Base-by-base conservation (phyloP, 768 basidiomycete genomes). In the Russula brevipes region DNA sequence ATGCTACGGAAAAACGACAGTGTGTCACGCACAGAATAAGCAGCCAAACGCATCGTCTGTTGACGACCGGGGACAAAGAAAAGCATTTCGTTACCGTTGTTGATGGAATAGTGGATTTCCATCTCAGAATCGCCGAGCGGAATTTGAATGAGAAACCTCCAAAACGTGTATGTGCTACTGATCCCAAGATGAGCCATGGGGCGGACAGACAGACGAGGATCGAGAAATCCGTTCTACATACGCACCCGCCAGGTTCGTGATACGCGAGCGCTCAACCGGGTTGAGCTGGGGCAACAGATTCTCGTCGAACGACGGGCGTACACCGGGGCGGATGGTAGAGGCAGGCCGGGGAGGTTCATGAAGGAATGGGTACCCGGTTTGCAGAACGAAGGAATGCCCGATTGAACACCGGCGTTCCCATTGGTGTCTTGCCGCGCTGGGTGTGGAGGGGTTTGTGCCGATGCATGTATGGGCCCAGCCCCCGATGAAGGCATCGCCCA, bases 31-130 rank as follows among this genome's bases (percentile, higher is more conserved):
- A 92, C 91, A 33, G 90, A 93, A 75, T 96, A 85, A 14, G 89
- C 82, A 16, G 94, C 93, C 88, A 90, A 92, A 65, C 91, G 82
- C 85, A 98, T 87, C 70, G 97, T 93, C 73, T 94, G 87, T 19
- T 78, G 76, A 12, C 80, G 72, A 0, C 85, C 92, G 0, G 97
- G 95, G 14, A 98, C 87, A 72, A 82, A 85, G 73, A 99, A 99
- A 41, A 83, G 81, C 54, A 92, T 77, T 63, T 82, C 80, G 54
- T 88, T 84, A 3, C 94, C 89, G 10, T 82, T 76, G 72, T 98
- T 98, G 69, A 99, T 79, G 57, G 81, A 81, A 74, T 99, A 99
- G 59, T 76, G 79, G 56, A 98, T 80, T 54, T 79, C 76, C 81
- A 94, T 89, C 76, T 96, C 91, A 44, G 78, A 76, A 9, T 77